Evolutionary conservation across 108 stramenopile genomes (phyloP), one percentile per base, ranked within the genome.

Genomic region (Fistulifera pelliculosa): DNA sequence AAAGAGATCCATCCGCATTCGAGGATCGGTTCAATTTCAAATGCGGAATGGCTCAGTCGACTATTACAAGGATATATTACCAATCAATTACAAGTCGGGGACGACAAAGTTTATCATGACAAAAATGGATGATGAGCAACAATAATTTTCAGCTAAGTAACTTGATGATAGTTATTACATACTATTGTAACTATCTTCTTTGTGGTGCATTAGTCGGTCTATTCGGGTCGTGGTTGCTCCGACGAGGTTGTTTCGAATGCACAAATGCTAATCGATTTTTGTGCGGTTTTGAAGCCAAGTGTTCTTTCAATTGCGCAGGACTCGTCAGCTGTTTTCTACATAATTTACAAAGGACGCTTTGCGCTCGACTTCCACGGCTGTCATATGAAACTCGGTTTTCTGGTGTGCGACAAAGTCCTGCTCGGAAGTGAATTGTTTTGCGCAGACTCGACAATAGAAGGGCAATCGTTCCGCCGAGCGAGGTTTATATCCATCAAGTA

Each of bases 241-340:
- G 31, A 35, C 8, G 31, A 35, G 31, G 31, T 35, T 35, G 31
- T 8, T 35, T 35, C 8, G 31, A 35, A 6, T 35, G 31, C 8
- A 35, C 31, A 3, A 35, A 35, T 8, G 31, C 31, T 35, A 87
- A 54, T 50, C 77, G 59, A 43, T 87, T 79, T 44, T 69, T 62
- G 53, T 95, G 94, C 6, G 89, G 86, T 25, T 73, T 75, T 26
- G 84, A 85, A 25, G 50, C 45, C 61, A 93, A 65, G 56, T 95
- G 94, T 49, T 90, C 90, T 54, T 84, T 59, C 72, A 95, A 62
- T 65, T 95, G 94, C 7, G 77, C 79, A 25, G 85, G 78, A 60
- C 84, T 87, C 21, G 90, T 95, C 45, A 95, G 71, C 54, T 95
- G 87, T 62, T 93, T 93, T 31, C 73, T 61, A 61, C 94, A 95